Percentiles rank a stretch among this genome's conserved stretches.
These are phyloP conservation scores for Cystoderma amianthinum DNA, from an alignment of 768 basidiomycete genomes.

Conservation along the genomic window DNA sequence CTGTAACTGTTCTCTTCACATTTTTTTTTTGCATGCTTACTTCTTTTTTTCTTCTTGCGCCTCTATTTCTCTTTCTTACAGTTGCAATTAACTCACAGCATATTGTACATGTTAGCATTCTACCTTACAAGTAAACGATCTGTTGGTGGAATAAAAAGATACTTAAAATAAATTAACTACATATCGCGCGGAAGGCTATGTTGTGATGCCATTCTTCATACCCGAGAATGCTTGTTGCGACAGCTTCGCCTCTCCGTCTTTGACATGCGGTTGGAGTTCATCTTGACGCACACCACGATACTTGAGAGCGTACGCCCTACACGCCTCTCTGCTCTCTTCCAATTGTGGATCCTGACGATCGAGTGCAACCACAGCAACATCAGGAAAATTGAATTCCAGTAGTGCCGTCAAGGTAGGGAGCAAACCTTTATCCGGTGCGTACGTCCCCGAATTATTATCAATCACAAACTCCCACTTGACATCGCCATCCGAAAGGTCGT, in stretches of 20 bases:
- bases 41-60: too few species aligned
- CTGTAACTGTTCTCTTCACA: too few species aligned
- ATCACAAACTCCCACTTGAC: slow-evolving; percentile 78
- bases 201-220: slow-evolving; percentile 6
- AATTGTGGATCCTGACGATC: slow-evolving; percentile 50
- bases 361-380: slow-evolving; percentile 48
- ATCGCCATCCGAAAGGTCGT: slow-evolving; percentile 42
- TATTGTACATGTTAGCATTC: too few species aligned
- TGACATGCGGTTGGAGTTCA: slow-evolving; percentile 58
- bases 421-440: slow-evolving; percentile 62
- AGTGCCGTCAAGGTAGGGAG: slow-evolving; percentile 55
- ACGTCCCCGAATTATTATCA: slow-evolving; percentile 85
- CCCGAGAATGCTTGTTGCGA: slow-evolving; percentile 16
- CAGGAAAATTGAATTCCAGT: slow-evolving; percentile 70
- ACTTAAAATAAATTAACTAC: background rate
- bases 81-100: too few species aligned
- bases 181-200: background rate
- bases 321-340: slow-evolving; percentile 55
- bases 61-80: too few species aligned
- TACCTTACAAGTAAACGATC: too few species aligned
- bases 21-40: too few species aligned
- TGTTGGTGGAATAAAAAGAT: background rate
- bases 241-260: slow-evolving; percentile 48
- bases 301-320: slow-evolving; percentile 56
- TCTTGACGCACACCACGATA: slow-evolving; percentile 51